These are phyloP conservation scores for Escallonia rubra DNA, from an alignment of 129 eudicot genomes.

Conservation along the genomic window DNA sequence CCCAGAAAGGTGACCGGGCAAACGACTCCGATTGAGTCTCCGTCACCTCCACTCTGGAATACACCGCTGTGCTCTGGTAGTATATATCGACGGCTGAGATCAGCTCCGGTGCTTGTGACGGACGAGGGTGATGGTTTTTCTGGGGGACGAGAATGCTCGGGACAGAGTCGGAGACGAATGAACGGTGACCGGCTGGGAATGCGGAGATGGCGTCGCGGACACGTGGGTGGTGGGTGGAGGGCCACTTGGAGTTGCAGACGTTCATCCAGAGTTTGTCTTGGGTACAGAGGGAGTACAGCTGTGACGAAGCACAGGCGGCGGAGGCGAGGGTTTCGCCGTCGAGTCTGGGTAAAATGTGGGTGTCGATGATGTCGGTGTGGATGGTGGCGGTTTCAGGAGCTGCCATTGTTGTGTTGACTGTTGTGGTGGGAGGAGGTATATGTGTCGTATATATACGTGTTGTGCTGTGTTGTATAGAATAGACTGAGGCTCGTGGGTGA, in stretches of 20 bases:
- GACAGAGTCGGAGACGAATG: constrained; percentile 20
- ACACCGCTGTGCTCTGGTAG: neutral
- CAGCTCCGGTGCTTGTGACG: neutral
- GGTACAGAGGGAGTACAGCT: constrained; percentile 1
- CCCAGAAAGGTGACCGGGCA: neutral
- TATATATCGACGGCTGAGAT: constrained; percentile 1
- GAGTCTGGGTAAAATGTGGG: constrained; percentile 15
- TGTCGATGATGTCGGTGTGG: constrained; percentile 7
- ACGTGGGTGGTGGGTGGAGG: constrained; percentile 14
- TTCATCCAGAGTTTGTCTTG: constrained; percentile 9
- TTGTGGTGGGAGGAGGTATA: too few species aligned
- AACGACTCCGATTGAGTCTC: neutral
- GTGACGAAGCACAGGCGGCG: constrained; percentile 7
- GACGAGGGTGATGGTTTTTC: neutral
- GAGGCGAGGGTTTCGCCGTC: constrained; percentile 13
- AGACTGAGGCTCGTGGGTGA: too few species aligned
- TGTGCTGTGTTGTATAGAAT: too few species aligned
- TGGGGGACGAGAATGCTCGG: neutral
- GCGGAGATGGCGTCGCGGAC: constrained; percentile 3
- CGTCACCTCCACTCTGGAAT: neutral
- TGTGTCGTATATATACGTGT: too few species aligned
- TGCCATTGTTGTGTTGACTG: too few species aligned
- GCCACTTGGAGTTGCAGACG: constrained; percentile 16
- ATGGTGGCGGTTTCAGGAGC: neutral
- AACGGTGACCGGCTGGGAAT: constrained; percentile 17